phyloP scores from a whole-genome alignment of 2,329 filamentous ascomycete genomes.

The Fusarium papillatum region DNA sequence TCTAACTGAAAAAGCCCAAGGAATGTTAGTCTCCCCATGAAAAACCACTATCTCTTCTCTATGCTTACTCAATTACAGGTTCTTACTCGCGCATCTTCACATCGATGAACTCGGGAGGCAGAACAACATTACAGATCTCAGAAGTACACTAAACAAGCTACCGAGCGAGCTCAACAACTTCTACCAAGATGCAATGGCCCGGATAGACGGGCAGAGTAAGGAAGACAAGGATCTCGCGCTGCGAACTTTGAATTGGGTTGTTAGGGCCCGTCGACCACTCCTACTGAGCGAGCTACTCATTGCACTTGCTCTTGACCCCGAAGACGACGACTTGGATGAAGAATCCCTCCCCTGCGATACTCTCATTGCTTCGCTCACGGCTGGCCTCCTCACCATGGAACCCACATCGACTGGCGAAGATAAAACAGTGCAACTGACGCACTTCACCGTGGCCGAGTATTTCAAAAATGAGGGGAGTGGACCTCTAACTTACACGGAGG shows the following conservation, averaged over 20 bases:
- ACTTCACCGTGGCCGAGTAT: not conserved
- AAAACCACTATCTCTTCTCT: not conserved
- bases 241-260: not conserved
- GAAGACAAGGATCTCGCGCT: not conserved
- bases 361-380: not conserved
- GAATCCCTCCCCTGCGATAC: not conserved
- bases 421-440: not conserved
- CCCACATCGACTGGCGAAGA: not conserved
- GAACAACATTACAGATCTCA: not conserved
- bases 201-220: not conserved
- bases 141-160: not conserved
- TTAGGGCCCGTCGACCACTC: not conserved
- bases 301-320: not conserved
- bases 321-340: not conserved
- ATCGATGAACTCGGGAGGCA: not conserved
- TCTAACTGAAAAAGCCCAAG: not conserved
- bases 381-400: not conserved
- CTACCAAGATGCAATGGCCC: not conserved
- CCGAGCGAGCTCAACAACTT: not conserved
- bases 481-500: not conserved
- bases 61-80: not conserved
- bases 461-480: not conserved
- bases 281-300: not conserved
- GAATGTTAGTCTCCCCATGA: not conserved
- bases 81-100: not conserved